Percentiles rank a stretch among this genome's conserved stretches.
Conservation (phyloP, 345 rosid genomes). For the Camelina neglecta region DNA sequence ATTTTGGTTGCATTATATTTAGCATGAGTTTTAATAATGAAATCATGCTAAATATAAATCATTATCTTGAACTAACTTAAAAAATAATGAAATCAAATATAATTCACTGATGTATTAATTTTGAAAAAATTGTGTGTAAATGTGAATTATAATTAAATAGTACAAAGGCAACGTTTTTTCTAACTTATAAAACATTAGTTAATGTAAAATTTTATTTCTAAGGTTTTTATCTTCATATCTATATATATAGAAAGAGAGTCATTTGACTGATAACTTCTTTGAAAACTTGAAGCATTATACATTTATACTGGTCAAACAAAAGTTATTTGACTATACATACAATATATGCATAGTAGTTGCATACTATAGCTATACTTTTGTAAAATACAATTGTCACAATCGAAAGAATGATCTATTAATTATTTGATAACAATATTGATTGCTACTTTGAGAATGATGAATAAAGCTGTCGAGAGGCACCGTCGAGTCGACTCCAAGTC, state of each 20-base stretch:
- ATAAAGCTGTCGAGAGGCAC: neutral
- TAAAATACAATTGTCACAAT: neutral
- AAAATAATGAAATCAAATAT: neutral
- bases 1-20: neutral
- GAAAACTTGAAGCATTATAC: neutral
- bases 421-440: neutral
- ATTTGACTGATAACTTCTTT: neutral
- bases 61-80: neutral
- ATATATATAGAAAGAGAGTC: neutral
- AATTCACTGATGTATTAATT: neutral
- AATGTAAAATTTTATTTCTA: neutral
- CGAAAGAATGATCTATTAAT: neutral
- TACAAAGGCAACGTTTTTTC: neutral
- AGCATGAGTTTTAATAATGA: neutral
- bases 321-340: neutral
- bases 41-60: no score
- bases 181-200: neutral
- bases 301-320: neutral
- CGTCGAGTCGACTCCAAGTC: neutral
- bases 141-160: neutral
- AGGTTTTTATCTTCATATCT: neutral
- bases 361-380: neutral
- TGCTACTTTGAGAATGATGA: neutral
- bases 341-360: no score
- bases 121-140: neutral